These are phyloP conservation scores for Henckelia pumila DNA, from an alignment of 257 asterid genomes.

Conservation along the genomic window DNA sequence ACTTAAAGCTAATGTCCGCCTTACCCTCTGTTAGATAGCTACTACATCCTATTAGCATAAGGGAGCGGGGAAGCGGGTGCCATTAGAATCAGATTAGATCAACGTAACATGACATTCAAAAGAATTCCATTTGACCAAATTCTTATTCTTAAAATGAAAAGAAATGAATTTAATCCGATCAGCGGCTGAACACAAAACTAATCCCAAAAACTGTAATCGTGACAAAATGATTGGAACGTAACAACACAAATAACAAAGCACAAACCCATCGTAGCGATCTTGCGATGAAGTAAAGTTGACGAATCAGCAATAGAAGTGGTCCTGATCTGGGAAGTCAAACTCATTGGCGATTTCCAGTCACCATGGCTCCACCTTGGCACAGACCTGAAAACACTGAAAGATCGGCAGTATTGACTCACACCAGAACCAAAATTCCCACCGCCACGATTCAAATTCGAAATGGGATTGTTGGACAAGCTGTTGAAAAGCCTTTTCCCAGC, in stretches of 20 bases:
- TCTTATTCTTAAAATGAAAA: not conserved
- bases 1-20: not conserved
- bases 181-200: slow-evolving; percentile 2
- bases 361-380: slow-evolving; percentile 92
- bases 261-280: slow-evolving; percentile 85
- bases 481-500: slow-evolving; percentile 36
- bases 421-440: slow-evolving; percentile 9
- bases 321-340: slow-evolving; percentile 76
- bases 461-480: slow-evolving; percentile 34
- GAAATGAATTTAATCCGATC: not conserved
- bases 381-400: slow-evolving; percentile 46
- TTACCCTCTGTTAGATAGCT: not conserved
- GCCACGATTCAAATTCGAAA: slow-evolving; percentile 20
- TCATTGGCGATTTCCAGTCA: slow-evolving; percentile 77
- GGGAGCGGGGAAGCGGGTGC: not conserved
- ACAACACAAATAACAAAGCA: not conserved
- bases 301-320: slow-evolving; percentile 40
- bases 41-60: not conserved
- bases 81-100: too few relatives aligned
- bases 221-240: slow-evolving; percentile 11
- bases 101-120: not conserved
- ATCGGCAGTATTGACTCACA: slow-evolving; percentile 39
- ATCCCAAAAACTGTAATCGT: slow-evolving; percentile 1
- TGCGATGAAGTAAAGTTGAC: slow-evolving; percentile 49
- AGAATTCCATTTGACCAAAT: not conserved